Base-by-base conservation (phyloP, 306 rosid species). In the Cyclanthera cordifolia region DNA sequence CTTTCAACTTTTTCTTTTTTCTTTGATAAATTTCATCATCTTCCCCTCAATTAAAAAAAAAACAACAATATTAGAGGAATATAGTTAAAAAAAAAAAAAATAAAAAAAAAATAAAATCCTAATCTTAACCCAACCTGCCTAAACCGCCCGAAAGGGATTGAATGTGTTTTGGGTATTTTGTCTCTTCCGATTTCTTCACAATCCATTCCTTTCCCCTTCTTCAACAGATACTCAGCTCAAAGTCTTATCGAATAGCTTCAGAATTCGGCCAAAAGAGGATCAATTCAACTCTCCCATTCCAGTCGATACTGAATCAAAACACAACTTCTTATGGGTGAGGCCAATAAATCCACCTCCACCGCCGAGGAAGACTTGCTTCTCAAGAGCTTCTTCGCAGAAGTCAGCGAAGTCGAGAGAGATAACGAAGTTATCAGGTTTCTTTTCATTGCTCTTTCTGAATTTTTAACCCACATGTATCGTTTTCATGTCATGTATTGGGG, bases 401-500 rank as follows among this genome's bases (percentile, higher is more conserved):
- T 93, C 68, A 83, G 99, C 88, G 96, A 90, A 87, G 99, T 90
- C 27, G 95, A 88, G 84, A 83, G 99, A 76, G 99, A 93, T 76
- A 90, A 93, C 84, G 95, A 93, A 82, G 99, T 88, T 77, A 11
- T 58, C 65, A 88, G 99, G 96, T 82, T 5, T 81, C 2, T 59
- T 58, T 68, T 41, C 69, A 46, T 77, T 53, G 8, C 66, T 57
- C 17, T 23, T 13, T 74, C 5, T 69, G n/a, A 12, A 4, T 14
- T 3, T 15, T 15, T 27, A 45, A 53, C 13, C 19, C 34, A 53
- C 46, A 1, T 17, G 53, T 37, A 30, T 54, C 43, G 48, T 39
- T 53, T 71, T 41, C 21, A 30, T 57, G 10, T 43, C 45, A n/a
- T 45, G 10, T 53, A 14, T 25, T 65, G 23, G 53, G 53, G 21